These are phyloP conservation scores for Aspergillus leporis DNA, from an alignment of 495 filamentous ascomycete species.

Conservation along the genomic window DNA sequence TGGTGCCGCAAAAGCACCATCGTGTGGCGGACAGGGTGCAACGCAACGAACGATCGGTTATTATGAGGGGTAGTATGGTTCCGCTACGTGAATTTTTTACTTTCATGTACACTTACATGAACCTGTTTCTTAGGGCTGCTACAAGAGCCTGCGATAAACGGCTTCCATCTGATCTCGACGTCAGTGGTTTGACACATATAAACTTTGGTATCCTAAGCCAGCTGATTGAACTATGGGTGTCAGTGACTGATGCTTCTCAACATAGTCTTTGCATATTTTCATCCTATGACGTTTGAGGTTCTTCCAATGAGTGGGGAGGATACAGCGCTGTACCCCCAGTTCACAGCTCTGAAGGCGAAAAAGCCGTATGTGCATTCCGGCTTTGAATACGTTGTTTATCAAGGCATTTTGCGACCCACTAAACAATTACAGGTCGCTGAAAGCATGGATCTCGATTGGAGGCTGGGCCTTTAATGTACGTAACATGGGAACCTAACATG, in stretches of 20 bases:
- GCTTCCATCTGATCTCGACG: slow-evolving; percentile 3
- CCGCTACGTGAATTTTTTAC: neutral
- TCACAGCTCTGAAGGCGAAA: slow-evolving; percentile 4
- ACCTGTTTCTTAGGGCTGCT: neutral
- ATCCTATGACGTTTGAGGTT: slow-evolving; percentile 10
- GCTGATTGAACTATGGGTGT: neutral
- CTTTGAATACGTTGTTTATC: neutral
- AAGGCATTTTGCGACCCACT: too few species aligned
- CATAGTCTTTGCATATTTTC: slow-evolving; percentile 10
- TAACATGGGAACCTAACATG: neutral
- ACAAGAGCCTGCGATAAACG: slow-evolving; percentile 3
- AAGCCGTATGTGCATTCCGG: slow-evolving; percentile 5
- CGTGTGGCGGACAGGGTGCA: slow-evolving; percentile 3
- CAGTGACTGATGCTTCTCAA: neutral
- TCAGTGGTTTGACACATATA: neutral
- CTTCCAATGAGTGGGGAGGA: slow-evolving; percentile 4
- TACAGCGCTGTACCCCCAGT: slow-evolving; percentile 4
- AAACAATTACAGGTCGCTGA: slow-evolving; percentile 3
- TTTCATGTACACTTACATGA: neutral
- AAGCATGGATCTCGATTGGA: slow-evolving; percentile 4
- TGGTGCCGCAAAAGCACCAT: neutral
- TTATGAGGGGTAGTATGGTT: slow-evolving; percentile 11
- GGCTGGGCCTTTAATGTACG: slow-evolving; percentile 9
- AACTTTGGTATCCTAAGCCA: slow-evolving; percentile 2
- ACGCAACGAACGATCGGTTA: slow-evolving; percentile 9